Percentiles rank a stretch among this genome's conserved stretches.
Conservation (phyloP, 179 eudicot species). For the Corrigiola litoralis region DNA sequence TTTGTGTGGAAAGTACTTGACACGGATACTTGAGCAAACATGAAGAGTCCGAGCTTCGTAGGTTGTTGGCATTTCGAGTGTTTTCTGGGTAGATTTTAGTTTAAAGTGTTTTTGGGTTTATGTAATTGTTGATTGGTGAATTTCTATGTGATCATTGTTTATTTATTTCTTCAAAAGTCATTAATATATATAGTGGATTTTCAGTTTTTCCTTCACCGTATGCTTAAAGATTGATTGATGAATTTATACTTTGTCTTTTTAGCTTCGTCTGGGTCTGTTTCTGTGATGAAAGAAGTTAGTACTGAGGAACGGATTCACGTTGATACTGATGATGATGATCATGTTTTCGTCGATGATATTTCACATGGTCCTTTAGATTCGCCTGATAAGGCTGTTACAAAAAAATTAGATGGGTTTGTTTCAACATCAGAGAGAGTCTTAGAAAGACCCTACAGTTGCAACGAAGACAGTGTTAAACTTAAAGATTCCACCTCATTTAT, state of each 20-base stretch:
- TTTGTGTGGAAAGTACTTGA: too few species aligned
- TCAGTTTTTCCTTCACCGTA: neutral
- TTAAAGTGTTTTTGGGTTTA: too few species aligned
- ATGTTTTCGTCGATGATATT: constrained; percentile 17
- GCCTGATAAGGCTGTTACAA: constrained; percentile 21
- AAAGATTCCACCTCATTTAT: constrained; percentile 15
- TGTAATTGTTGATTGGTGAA: too few species aligned
- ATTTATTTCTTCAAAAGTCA: too few species aligned
- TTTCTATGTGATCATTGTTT: too few species aligned
- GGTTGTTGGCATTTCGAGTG: too few species aligned
- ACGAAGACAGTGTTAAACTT: constrained; percentile 13
- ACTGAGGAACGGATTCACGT: constrained; percentile 15
- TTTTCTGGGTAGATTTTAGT: too few species aligned
- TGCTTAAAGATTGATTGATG: neutral
- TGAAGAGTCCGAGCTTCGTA: too few species aligned
- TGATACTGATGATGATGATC: constrained; percentile 10
- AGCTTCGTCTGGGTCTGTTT: constrained; percentile 32
- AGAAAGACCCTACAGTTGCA: constrained; percentile 14
- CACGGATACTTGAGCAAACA: too few species aligned
- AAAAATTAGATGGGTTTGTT: constrained; percentile 16
- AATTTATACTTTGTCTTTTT: neutral
- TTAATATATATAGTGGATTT: neutral
- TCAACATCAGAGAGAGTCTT: constrained; percentile 14
- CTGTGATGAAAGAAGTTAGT: constrained; percentile 19
- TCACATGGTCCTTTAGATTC: constrained; percentile 19